phyloP scores from a whole-genome alignment of 768 basidiomycete species.

The Mycena leptocephala region DNA sequence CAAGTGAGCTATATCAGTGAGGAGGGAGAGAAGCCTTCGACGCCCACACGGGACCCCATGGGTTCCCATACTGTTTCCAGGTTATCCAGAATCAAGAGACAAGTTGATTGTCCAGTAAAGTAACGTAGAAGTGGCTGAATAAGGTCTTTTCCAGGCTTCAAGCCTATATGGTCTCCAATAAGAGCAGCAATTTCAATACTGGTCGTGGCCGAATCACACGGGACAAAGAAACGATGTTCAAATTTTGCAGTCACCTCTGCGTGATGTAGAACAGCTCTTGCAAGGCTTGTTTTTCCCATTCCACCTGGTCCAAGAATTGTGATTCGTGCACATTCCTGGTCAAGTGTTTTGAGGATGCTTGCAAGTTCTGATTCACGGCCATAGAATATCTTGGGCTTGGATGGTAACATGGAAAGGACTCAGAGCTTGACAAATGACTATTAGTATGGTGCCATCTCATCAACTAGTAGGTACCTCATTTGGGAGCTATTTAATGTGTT shows the following conservation, averaged over 20 bases:
- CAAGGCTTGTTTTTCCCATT: too few species aligned
- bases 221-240: constrained; percentile 2
- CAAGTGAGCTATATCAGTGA: neutral
- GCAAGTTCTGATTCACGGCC: too few species aligned
- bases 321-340: neutral
- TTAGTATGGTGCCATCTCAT: neutral
- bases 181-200: neutral
- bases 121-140: neutral
- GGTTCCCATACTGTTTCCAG: constrained; percentile 21
- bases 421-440: neutral
- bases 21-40: constrained; percentile 14
- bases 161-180: neutral
- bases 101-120: neutral
- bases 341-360: neutral
- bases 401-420: constrained; percentile 5
- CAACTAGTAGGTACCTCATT: neutral
- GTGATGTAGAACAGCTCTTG: constrained; percentile 13
- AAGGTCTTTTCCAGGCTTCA: neutral
- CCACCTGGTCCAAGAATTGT: constrained; percentile 16
- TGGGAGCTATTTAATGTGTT: neutral
- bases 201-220: neutral
- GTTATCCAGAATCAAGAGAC: constrained; percentile 21
- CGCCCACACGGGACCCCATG: neutral
- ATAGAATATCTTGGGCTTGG: too few species aligned
- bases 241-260: neutral